phyloP scores from a whole-genome alignment of 1,284 basidiomycete genomes.

The Kwoniella shivajii region DNA sequence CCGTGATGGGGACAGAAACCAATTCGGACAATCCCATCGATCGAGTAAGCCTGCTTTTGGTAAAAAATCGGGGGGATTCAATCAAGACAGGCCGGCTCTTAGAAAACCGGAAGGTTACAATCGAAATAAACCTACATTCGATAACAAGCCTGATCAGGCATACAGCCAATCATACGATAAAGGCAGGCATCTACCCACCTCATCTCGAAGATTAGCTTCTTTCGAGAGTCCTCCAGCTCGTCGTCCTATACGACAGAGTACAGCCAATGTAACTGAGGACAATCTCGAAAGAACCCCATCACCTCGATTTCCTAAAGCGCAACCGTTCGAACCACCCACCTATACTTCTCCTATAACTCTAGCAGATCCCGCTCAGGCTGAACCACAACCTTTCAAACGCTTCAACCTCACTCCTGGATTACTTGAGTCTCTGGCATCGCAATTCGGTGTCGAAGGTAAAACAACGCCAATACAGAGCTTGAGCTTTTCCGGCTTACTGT shows the following conservation, averaged over 20 bases:
- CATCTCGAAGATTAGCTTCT: conserved; percentile 5
- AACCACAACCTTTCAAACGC: conserved; percentile 25
- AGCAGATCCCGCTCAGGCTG: conserved; percentile 8
- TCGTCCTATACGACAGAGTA: not conserved
- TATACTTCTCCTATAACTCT: conserved; percentile 16
- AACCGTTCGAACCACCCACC: conserved; percentile 18
- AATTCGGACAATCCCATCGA: no score
- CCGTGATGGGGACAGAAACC: no score
- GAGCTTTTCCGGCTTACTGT: conserved; percentile 65
- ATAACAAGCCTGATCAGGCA: not conserved
- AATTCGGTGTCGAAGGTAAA: conserved; percentile 54
- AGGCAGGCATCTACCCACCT: conserved; percentile 6
- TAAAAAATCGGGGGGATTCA: not conserved
- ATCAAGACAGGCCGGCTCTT: not conserved
- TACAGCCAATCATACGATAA: not conserved
- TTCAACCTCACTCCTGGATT: conserved; percentile 63
- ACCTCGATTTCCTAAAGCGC: conserved; percentile 15
- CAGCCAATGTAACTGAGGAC: not conserved
- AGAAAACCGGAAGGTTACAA: no score
- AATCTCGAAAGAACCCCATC: not conserved
- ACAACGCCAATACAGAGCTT: conserved; percentile 75
- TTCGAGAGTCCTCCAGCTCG: conserved; percentile 2
- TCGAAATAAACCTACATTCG: not conserved
- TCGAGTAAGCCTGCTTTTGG: not conserved
- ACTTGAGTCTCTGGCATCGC: conserved; percentile 60